Conservation (phyloP, 1,139 yeast species). For the Pneumocystis oryctolagi region DNA sequence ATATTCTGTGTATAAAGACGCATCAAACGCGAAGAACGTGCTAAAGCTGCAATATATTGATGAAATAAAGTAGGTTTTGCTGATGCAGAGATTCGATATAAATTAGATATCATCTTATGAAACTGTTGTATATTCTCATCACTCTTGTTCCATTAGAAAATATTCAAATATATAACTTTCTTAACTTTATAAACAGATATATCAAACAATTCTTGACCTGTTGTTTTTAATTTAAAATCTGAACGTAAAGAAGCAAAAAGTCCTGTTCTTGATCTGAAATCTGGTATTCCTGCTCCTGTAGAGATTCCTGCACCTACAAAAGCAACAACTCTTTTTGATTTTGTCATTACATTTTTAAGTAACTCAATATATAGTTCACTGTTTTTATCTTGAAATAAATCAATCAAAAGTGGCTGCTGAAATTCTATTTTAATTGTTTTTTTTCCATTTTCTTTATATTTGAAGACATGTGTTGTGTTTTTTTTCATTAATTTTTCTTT, state of each 20-base stretch:
- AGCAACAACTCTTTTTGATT: neutral
- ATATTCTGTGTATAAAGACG: constrained; percentile 78
- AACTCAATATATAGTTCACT: neutral
- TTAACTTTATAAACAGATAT: neutral
- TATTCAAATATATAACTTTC: neutral
- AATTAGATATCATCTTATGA: neutral
- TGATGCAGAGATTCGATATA: neutral
- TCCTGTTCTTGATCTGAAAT: constrained; percentile 67
- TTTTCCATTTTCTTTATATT: neutral
- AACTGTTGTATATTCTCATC: neutral
- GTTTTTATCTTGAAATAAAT: neutral
- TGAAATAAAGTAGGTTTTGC: constrained; percentile 82
- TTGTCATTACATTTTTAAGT: neutral
- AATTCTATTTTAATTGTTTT: neutral
- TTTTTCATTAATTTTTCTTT: neutral
- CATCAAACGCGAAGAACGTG: constrained; percentile 50
- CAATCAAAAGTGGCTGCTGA: neutral
- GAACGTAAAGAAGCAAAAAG: constrained; percentile 35
- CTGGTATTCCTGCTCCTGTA: constrained; percentile 83
- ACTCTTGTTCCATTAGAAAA: neutral
- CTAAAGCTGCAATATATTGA: constrained; percentile 50
- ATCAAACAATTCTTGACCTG: neutral
- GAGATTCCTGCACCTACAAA: constrained; percentile 68
- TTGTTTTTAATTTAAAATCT: neutral
- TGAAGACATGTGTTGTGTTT: neutral